Evolutionary conservation across 257 asterid species (phyloP), one percentile per base, ranked within the genome.

Genomic region (Solanum gracilifrons): DNA sequence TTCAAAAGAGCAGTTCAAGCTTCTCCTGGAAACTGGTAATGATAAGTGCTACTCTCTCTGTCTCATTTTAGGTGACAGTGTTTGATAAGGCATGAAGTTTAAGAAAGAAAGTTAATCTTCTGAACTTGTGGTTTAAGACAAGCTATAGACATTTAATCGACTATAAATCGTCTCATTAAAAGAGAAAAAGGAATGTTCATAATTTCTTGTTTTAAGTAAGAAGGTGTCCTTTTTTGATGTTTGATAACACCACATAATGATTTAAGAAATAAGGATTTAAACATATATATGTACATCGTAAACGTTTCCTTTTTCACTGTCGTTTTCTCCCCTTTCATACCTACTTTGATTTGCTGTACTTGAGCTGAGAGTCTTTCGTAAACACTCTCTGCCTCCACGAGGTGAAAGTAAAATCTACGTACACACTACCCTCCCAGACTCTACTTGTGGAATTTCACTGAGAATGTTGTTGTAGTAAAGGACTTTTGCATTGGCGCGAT

Each of bases 21-120:
- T 21, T 88, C 95, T 79, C 96, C 98, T 29, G 35, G 79, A 21
- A 91, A 95, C 86, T 92, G 98, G 99, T 94, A 91, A 90, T 92
- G 98, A 98, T 94, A 91, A 90, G 36, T 29, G 11, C 33, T 68
- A 6, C 37, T 29, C 76, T 69, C 23, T 29, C 76, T 0, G 12
- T 69, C 64, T 55, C 64, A 18, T 55, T 55, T 29, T 29, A 68
- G 13, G 36, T 68, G 75, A 68, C 7, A 1, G 75, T 68, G 75
- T 68, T 68, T 68, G 1, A 68, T 5, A 1, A 27, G 0, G 0
- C 75, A 0, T 11, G 23, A 27, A 68, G 5, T 68, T 71, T 15
- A 71, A 1, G 33, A 12, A 11, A 13, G 58, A 76, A 76, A 37
- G 23, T 21, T 0, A 2, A 15, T 25, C 74, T 68, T 68, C 9